phyloP scores from a whole-genome alignment of 805 yeast species.

The Ogataea methanolica region DNA sequence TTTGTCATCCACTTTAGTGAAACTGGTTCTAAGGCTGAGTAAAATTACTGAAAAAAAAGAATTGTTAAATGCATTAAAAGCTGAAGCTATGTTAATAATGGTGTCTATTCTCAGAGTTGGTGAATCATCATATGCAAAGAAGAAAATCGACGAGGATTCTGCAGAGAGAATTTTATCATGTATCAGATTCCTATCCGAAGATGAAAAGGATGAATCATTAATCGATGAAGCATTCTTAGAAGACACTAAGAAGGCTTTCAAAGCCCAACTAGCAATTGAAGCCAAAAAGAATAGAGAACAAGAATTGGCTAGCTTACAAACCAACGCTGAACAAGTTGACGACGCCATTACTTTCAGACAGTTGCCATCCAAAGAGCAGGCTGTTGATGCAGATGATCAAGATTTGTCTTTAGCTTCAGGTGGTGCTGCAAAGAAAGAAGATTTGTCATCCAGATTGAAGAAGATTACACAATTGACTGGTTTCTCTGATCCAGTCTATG shows the following conservation, averaged over 20 bases:
- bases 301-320: constrained; percentile 53
- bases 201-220: constrained; percentile 42
- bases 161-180: constrained; percentile 91
- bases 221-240: constrained; percentile 72
- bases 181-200: constrained; percentile 72
- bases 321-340: constrained; percentile 72
- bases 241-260: constrained; percentile 84
- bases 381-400: constrained; percentile 45
- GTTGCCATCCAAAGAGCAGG: constrained; percentile 44
- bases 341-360: constrained; percentile 78
- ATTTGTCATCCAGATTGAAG: constrained; percentile 71
- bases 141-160: constrained; percentile 91
- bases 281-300: constrained; percentile 53
- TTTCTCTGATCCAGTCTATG: constrained; percentile 95
- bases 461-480: constrained; percentile 96
- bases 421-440: constrained; percentile 44
- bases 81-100: constrained; percentile 90
- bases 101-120: constrained; percentile 90
- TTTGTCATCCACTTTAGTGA: constrained; percentile 81
- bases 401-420: constrained; percentile 53
- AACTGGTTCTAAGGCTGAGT: constrained; percentile 74
- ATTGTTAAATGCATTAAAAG: constrained; percentile 79
- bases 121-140: constrained; percentile 61
- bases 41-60: constrained; percentile 45
- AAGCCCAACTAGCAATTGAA: constrained; percentile 57